Base-by-base conservation (phyloP, 768 basidiomycete genomes). In the Rhodotorula babjevae region DNA sequence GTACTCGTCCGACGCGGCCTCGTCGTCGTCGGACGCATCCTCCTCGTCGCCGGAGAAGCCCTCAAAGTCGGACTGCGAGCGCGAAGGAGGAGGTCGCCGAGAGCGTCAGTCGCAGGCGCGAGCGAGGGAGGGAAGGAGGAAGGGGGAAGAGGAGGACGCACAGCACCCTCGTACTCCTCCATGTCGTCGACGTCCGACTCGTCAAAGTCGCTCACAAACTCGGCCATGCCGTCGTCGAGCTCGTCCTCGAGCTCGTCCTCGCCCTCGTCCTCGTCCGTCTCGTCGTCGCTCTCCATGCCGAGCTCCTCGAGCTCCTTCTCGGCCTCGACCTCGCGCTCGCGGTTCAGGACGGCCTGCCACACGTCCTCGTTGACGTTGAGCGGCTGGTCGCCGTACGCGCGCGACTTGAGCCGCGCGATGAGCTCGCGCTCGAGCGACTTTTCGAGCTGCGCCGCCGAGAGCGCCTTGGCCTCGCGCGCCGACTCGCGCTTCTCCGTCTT, bases 281-380 rank as follows among this genome's bases (percentile, higher is more conserved):
- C 85, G 63, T 89, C 87, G 63, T 84, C 84, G 23, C 67, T 72
- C 68, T 77, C 77, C 74, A 78, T 76, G 47, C 79, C 80, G 33
- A 76, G 67, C 75, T 81, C 82, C 69, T 81, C 82, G 61, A 81
- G 73, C 66, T 84, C 83, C 62, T 85, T 82, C 75, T 86, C 85
- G 76, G 87, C 86, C 77, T 85, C 81, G 65, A 63, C 84, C 69
- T 81, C 82, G 69, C 78, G 79, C 79, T 96, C 93, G 60, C 87
- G 85, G 79, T 96, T 92, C 55, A 98, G 83, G 64, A 99, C 89
- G 5, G 91, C 88, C 75, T 88, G 87, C 96, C 96, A 98, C 16
- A 98, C 93, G 55, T 84, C 88, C 82, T 99, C 96, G 81, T 99
- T 98, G 69, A 99, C 94, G 81, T 99, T 98, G 57, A 99, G 86